These are phyloP conservation scores for Leccinum longicurvipes DNA, from an alignment of 768 basidiomycete genomes.

Conservation along the genomic window DNA sequence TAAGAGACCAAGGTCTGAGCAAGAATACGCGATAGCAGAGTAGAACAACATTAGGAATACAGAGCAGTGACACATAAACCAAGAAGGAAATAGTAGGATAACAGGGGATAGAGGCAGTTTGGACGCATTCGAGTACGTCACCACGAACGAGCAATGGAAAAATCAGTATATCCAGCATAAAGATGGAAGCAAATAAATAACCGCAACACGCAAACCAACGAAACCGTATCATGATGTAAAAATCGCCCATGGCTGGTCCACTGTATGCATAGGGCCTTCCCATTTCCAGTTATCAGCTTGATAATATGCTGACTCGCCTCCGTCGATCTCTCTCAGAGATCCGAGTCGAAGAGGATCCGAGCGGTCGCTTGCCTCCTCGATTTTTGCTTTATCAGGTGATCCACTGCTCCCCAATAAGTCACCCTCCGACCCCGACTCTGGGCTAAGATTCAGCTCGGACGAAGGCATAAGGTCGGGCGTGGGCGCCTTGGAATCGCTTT, in stretches of 20 bases:
- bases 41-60: conserved; percentile 62
- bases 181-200: conserved; percentile 41
- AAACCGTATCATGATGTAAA: conserved; percentile 37
- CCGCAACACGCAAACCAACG: conserved; percentile 30
- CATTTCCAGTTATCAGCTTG: conserved; percentile 60
- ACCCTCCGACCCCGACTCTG: conserved; percentile 67
- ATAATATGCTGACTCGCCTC: conserved; percentile 71
- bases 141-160: conserved; percentile 9
- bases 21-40: conserved; percentile 51
- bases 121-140: conserved; percentile 35
- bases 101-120: conserved; percentile 28
- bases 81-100: conserved; percentile 39
- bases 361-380: conserved; percentile 44
- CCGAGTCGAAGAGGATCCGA: conserved; percentile 56
- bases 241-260: conserved; percentile 74
- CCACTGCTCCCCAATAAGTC: conserved; percentile 47
- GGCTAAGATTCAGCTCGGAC: conserved; percentile 74
- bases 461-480: conserved; percentile 72
- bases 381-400: conserved; percentile 48
- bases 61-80: conserved; percentile 44
- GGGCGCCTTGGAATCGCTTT: conserved; percentile 60
- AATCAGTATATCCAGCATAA: conserved; percentile 41
- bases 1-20: conserved; percentile 34
- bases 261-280: conserved; percentile 61
- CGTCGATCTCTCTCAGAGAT: conserved; percentile 68